Percentiles rank a stretch among this genome's conserved stretches.
These are phyloP conservation scores for Heteromeles arbutifolia DNA, from an alignment of 306 rosid species.

Conservation along the genomic window DNA sequence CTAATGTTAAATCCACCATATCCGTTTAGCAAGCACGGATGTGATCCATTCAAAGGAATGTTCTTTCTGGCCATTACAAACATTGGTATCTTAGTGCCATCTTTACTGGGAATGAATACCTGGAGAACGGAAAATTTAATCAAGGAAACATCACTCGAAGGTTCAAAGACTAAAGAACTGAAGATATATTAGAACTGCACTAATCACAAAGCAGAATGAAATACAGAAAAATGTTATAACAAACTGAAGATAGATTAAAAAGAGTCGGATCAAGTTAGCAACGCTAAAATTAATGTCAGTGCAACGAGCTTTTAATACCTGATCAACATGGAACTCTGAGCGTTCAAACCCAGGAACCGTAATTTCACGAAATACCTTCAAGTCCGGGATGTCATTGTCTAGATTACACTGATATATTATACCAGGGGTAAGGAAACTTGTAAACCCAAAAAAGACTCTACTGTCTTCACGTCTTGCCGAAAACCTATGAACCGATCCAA, in stretches of 20 bases:
- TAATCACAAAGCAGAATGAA: neutral
- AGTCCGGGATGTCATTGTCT: slow-evolving; percentile 43
- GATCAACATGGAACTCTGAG: slow-evolving; percentile 60
- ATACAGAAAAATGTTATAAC: neutral
- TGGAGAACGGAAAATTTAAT: slow-evolving; percentile 23
- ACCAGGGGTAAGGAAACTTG: slow-evolving; percentile 82
- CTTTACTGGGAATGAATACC: slow-evolving; percentile 78
- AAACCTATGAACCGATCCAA: slow-evolving; percentile 66
- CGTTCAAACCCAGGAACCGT: slow-evolving; percentile 71
- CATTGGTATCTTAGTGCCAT: slow-evolving; percentile 76
- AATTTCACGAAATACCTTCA: slow-evolving; percentile 86
- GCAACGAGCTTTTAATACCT: slow-evolving; percentile 34
- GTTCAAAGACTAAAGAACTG: neutral
- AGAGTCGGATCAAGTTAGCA: neutral
- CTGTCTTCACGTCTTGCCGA: slow-evolving; percentile 75
- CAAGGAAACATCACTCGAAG: slow-evolving; percentile 4
- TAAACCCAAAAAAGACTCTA: slow-evolving; percentile 56
- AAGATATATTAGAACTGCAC: neutral
- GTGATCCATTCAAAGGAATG: slow-evolving; percentile 79
- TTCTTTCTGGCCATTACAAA: slow-evolving; percentile 68
- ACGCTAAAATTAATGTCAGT: neutral
- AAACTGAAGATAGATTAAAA: neutral
- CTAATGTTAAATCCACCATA: slow-evolving; percentile 87
- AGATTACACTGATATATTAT: slow-evolving; percentile 77
- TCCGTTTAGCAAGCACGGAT: slow-evolving; percentile 83